A percentile compares a stretch with the other conserved stretches of the same genome.
Evolutionary conservation across 192 early-diverging fungal genomes (phyloP).

Genomic region (Cladochytrium replicatum): DNA sequence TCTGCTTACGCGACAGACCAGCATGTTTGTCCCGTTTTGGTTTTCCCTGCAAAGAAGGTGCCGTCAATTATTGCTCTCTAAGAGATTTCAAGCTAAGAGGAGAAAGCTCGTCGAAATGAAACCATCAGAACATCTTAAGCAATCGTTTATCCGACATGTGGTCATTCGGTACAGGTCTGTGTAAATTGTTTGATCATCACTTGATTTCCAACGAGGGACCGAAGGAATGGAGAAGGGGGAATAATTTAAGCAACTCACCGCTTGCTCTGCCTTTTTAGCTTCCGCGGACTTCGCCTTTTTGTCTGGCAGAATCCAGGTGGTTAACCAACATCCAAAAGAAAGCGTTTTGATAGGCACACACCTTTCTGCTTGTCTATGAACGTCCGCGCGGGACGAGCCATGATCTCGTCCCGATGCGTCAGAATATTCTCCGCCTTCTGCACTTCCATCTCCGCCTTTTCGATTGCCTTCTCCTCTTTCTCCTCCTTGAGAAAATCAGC

Average conservation of each 20-base stretch:
- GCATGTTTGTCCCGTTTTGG: conserved; percentile 28
- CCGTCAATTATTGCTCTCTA: not conserved
- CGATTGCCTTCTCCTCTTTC: conserved; percentile 67
- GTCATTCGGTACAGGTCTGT: conserved; percentile 2
- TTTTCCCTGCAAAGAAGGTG: conserved; percentile 1
- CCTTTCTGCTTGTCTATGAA: conserved; percentile 87
- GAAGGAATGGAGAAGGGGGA: no score
- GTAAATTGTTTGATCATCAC: no score
- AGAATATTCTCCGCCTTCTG: conserved; percentile 77
- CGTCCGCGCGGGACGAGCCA: conserved; percentile 74
- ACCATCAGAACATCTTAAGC: conserved; percentile 6
- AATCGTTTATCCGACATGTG: conserved; percentile 1
- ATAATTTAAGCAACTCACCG: not conserved
- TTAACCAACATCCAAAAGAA: conserved; percentile 1
- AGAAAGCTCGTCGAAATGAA: not conserved
- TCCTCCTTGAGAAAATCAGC: conserved; percentile 38
- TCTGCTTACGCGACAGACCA: conserved; percentile 39
- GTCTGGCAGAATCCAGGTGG: not conserved
- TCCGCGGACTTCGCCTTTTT: conserved; percentile 18
- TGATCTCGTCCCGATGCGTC: conserved; percentile 77
- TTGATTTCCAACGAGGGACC: no score
- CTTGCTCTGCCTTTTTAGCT: not conserved
- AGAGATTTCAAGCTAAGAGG: not conserved
- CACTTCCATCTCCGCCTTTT: conserved; percentile 85
- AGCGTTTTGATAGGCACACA: conserved; percentile 41